Evolutionary conservation across 495 filamentous ascomycete species (phyloP).

Genomic region (Xylaria venustula): DNA sequence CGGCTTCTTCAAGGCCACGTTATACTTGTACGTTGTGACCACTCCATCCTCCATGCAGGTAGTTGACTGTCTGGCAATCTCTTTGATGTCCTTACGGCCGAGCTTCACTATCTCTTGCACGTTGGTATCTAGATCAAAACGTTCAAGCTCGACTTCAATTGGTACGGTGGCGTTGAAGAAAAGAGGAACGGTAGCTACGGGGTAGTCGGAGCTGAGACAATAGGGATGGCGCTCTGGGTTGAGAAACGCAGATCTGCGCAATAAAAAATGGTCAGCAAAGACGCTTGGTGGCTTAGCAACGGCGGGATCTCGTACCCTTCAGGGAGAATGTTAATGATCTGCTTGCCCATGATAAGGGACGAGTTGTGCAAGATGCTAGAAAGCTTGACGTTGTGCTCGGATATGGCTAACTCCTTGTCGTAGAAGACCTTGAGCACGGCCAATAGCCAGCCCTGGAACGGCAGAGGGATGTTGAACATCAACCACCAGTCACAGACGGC

Average conservation of each 20-base stretch:
- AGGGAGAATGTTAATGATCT: constrained; percentile 94
- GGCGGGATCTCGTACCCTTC: constrained; percentile 68
- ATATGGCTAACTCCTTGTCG: constrained; percentile 86
- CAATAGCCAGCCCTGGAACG: constrained; percentile 62
- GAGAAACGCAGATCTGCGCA: constrained; percentile 72
- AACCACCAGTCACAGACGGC: constrained; percentile 72
- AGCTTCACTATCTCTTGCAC: constrained; percentile 76
- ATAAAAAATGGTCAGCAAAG: constrained; percentile 18
- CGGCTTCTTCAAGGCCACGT: constrained; percentile 70
- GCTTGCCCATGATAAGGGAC: constrained; percentile 88
- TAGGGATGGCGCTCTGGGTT: constrained; percentile 76
- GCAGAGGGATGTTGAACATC: constrained; percentile 88
- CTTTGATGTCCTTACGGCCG: constrained; percentile 53
- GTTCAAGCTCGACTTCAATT: constrained; percentile 77
- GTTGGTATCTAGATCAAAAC: constrained; percentile 78
- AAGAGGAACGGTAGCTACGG: constrained; percentile 70
- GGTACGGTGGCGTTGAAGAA: constrained; percentile 90
- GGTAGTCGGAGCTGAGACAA: constrained; percentile 67
- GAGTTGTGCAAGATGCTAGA: constrained; percentile 82
- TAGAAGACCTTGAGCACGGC: constrained; percentile 73
- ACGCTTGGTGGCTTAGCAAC: background rate
- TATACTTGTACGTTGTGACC: constrained; percentile 46
- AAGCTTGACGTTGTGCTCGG: constrained; percentile 83
- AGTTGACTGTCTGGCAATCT: constrained; percentile 55
- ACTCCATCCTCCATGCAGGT: constrained; percentile 59